Evolutionary conservation across 140 eudicot species (phyloP), one percentile per base, ranked within the genome.

Genomic region (Eryngium alpinum): DNA sequence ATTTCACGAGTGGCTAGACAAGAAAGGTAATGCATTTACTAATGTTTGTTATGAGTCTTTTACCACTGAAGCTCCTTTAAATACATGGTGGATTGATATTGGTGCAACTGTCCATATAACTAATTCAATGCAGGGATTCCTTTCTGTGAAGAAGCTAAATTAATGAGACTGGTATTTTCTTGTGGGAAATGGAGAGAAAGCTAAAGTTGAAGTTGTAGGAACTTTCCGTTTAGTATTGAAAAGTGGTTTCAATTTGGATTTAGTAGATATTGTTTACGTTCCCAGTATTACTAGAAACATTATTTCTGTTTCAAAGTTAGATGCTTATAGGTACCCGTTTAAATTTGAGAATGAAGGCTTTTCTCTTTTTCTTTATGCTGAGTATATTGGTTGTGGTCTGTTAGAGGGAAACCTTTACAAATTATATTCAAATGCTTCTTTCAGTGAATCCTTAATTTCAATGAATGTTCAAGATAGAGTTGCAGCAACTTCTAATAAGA

Each of bases 401-500:
- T 57, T 57, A 15, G 65, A 5, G 24, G 65, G n/a, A 15, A 19
- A 22, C 31, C 73, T 66, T 66, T 66, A 66, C 19, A 28, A 4
- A 28, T 66, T 24, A n/a, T n/a, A 32, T 63, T 63, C 24, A 27
- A 25, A n/a, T 63, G 70, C 15, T 63, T 63, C 70, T 63, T 63
- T 63, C 25, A 63, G 29, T 63, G 31, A 63, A 63, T 63, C 70
- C 70, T 63, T 57, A 63, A 63, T 63, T 63, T 63, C 70, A 63
- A 63, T 63, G 70, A 63, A 63, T 63, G 32, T 63, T 9, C 29
- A 63, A 24, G 32, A 63, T 62, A 25, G 6, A 62, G 29, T 62
- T 62, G 31, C 59, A n/a, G n/a, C n/a, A n/a, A n/a, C n/a, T n/a
- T n/a, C n/a, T 52, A 2, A 17, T 52, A 2, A 52, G 70, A 62